These are phyloP conservation scores for Cladosporium velox DNA, from an alignment of 2,329 filamentous ascomycete genomes.

Conservation along the genomic window DNA sequence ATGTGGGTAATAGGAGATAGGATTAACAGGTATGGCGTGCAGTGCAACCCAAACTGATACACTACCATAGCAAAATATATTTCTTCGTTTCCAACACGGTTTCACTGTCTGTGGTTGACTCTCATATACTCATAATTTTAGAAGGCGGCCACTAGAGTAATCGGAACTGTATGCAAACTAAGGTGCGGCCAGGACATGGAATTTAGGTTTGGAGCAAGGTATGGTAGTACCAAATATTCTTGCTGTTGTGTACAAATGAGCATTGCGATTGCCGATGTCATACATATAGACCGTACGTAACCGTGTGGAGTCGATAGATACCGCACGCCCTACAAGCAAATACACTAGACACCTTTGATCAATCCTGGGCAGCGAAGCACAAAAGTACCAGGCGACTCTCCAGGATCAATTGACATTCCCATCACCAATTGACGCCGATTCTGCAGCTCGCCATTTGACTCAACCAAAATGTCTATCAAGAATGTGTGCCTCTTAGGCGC, in stretches of 20 bases:
- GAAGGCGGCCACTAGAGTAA: neutral
- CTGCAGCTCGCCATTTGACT: neutral
- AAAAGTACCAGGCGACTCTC: neutral
- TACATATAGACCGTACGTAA: constrained; percentile 9
- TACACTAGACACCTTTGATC: too few relatives aligned
- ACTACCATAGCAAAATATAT: neutral
- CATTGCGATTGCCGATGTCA: constrained; percentile 1
- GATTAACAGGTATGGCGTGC: neutral
- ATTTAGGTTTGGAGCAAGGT: neutral
- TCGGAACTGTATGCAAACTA: neutral
- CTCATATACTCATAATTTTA: neutral
- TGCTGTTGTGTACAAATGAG: constrained; percentile 1
- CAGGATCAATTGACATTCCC: neutral
- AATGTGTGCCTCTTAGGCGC: constrained; percentile 49
- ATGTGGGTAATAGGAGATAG: neutral
- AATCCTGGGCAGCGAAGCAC: neutral
- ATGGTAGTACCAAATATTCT: constrained; percentile 11
- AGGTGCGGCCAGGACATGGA: neutral
- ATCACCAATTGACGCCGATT: neutral
- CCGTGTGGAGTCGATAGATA: constrained; percentile 2
- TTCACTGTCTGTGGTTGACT: neutral
- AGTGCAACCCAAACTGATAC: neutral
- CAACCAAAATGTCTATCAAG: constrained; percentile 26
- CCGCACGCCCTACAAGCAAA: neutral
- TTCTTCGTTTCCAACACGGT: neutral